Conservation (phyloP, 2,329 filamentous ascomycete genomes). For the Pseudogymnoascus sp. region DNA sequence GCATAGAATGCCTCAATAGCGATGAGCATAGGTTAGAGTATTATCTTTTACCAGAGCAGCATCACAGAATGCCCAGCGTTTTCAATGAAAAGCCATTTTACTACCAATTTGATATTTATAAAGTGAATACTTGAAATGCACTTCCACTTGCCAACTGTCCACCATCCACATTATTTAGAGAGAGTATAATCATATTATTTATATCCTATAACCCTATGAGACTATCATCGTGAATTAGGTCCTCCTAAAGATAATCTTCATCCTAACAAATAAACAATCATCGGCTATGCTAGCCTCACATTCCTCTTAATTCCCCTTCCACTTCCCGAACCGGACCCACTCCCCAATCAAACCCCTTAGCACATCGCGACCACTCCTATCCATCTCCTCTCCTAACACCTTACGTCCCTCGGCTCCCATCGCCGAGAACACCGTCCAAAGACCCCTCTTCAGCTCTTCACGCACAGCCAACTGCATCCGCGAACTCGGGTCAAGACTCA, state of each 20-base stretch:
- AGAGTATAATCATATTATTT: neutral
- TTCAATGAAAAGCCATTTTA: neutral
- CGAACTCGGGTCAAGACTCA: slow-evolving; percentile 45
- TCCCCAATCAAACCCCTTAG: slow-evolving; percentile 50
- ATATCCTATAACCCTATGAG: neutral
- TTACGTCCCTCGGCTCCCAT: slow-evolving; percentile 47
- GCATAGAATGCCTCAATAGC: neutral
- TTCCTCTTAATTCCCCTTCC: slow-evolving; percentile 33
- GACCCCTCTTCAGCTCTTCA: slow-evolving; percentile 48
- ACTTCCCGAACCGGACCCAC: slow-evolving; percentile 57
- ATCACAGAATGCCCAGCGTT: neutral
- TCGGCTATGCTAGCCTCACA: neutral
- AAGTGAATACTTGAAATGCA: too few species aligned
- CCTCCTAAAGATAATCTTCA: neutral
- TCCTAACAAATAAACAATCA: neutral
- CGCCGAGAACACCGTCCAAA: slow-evolving; percentile 52
- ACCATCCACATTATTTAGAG: neutral
- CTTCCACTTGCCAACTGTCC: neutral
- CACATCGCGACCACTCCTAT: slow-evolving; percentile 50
- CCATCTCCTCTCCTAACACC: slow-evolving; percentile 52
- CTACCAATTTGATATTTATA: neutral
- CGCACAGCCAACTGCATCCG: slow-evolving; percentile 43
- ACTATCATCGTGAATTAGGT: neutral
- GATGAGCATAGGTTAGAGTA: neutral
- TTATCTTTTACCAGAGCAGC: neutral